Percentiles rank a stretch among this genome's conserved stretches.
Evolutionary conservation across 2,329 filamentous ascomycete genomes (phyloP).

Genomic region (Xylaria multiplex): DNA sequence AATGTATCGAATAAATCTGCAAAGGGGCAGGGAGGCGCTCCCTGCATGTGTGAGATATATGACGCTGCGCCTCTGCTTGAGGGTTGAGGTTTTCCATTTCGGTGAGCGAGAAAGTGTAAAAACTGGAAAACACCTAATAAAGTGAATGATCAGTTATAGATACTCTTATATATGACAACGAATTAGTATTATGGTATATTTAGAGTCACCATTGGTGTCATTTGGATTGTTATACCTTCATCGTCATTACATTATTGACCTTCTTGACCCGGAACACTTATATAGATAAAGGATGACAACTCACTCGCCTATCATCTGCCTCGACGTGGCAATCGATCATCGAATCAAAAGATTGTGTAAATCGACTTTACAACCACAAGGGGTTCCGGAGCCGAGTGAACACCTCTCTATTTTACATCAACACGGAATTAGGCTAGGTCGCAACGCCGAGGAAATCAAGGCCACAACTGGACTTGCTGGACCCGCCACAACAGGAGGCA

Average conservation of each 20-base stretch:
- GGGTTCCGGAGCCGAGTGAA: neutral
- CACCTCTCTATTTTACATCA: constrained; percentile 17
- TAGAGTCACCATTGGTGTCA: neutral
- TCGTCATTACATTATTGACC: neutral
- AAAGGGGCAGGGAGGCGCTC: neutral
- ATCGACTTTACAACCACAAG: neutral
- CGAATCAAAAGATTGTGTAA: constrained; percentile 22
- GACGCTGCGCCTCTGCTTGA: neutral
- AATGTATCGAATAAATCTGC: too few species aligned
- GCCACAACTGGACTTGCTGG: constrained; percentile 20
- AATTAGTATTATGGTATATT: neutral
- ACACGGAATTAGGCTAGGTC: constrained; percentile 7
- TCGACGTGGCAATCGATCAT: constrained; percentile 22
- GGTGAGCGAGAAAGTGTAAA: constrained; percentile 8
- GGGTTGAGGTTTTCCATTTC: neutral
- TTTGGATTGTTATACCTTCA: neutral
- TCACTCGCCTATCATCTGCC: neutral
- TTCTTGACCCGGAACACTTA: neutral
- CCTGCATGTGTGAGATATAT: neutral
- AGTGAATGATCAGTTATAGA: neutral
- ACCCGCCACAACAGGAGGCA: constrained; percentile 17
- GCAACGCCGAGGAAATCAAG: constrained; percentile 8
- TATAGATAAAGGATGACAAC: neutral
- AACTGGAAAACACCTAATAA: neutral
- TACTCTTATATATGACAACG: neutral